Percentiles rank a stretch among this genome's conserved stretches.
Evolutionary conservation across 139 green algal genomes (phyloP).

Genomic region (Ettlia oleoabundans): DNA sequence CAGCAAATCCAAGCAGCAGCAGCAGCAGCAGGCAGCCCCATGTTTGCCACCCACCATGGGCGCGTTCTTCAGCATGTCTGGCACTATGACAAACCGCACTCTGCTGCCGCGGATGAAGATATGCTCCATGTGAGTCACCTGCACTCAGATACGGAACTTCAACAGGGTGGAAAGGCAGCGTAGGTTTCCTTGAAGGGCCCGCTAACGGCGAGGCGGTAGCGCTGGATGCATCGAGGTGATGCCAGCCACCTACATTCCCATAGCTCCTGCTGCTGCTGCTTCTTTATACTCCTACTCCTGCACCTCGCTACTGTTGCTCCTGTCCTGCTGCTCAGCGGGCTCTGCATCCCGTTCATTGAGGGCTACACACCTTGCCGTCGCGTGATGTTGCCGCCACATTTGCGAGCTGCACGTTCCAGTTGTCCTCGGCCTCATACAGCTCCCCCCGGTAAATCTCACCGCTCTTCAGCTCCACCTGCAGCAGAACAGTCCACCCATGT

Average conservation of each 20-base stretch:
- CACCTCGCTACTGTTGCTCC: too few species aligned
- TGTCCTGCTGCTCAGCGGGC: too few species aligned
- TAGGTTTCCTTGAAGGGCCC: too few species aligned
- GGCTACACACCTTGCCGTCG: constrained; percentile 22
- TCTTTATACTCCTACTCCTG: neutral
- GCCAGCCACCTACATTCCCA: neutral
- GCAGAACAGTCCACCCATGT: neutral
- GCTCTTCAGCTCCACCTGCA: constrained; percentile 93
- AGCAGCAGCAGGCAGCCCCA: neutral
- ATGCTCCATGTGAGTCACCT: constrained; percentile 76
- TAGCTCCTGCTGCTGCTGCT: neutral
- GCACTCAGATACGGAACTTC: too few species aligned
- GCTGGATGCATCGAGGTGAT: neutral
- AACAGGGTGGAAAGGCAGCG: neutral
- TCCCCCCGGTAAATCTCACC: constrained; percentile 96
- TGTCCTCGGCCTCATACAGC: constrained; percentile 96
- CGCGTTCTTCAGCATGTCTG: constrained; percentile 99
- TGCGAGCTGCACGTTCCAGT: constrained; percentile 98
- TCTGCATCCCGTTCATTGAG: too few species aligned
- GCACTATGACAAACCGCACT: constrained; percentile 94
- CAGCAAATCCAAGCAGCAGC: neutral
- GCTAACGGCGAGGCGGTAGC: too few species aligned
- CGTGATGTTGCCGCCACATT: constrained; percentile 88
- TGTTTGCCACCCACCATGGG: constrained; percentile 76
- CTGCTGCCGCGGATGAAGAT: constrained; percentile 88